Evolutionary conservation across 1,284 basidiomycete species (phyloP), one percentile per base, ranked within the genome.

Genomic region (Cutaneotrichosporon cutaneum): DNA sequence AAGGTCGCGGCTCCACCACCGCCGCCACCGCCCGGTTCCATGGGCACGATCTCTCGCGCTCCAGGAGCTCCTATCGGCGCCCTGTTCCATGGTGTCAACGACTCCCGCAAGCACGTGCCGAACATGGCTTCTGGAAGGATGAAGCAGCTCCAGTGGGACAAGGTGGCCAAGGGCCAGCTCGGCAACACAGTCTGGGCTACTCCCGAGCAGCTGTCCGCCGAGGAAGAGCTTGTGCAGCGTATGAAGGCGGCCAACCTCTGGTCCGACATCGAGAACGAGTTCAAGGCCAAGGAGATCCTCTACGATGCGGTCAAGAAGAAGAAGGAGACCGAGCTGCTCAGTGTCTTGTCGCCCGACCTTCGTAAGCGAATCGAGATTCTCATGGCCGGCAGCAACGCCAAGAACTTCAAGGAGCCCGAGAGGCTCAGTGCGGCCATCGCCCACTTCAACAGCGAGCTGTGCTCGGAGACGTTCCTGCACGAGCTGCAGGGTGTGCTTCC

Each of bases 81-180:
- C 11, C 58, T 77, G 5, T 67, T 75, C 35, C 69, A 74, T 56
- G 72, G 73, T 42, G 60, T 61, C 59, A 74, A 73, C 54, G 78
- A 79, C 36, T 75, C 75, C 9, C 88, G 94, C 56, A 97, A 98
- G 79, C 91, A 92, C 72, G 86, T 97, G 69, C 82, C 86, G 1
- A 85, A 93, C 57, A 88, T 90, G 54, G 92, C 94, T 1, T 87
- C 85, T 63, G 88, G 86, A 56, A 93, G 94, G 82, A 94, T 98
- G 90, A 98, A 98, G 80, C 94, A 98, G 78, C 82, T 99, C 54
- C 95, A 99, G 75, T 99, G 96, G 95, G 95, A 99, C 77, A 99
- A 98, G 76, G 84, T 97, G 27, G 87, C 90, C 47, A 90, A 92
- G 65, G 86, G 75, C 21, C 76, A 92, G 70, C 85, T 91, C 67